These are phyloP conservation scores for Vitis rupestris DNA, from an alignment of 164 flowering plant species.

Conservation along the genomic window DNA sequence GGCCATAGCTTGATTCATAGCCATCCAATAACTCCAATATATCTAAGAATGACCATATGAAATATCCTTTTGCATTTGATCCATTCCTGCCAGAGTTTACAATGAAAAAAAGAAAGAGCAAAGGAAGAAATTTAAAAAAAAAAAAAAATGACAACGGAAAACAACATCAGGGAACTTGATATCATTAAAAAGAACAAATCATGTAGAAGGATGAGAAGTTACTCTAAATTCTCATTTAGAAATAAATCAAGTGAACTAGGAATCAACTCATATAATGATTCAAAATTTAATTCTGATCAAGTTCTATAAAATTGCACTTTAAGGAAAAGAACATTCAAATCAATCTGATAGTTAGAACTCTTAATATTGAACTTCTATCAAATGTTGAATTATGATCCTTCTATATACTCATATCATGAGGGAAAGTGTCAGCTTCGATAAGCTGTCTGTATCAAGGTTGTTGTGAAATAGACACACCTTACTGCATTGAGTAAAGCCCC, in stretches of 20 bases:
- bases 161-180: not conserved
- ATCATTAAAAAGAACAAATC: no score
- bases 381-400: no score
- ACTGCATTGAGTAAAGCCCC: slow-evolving; percentile 39
- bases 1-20: slow-evolving; percentile 27
- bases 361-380: no score
- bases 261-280: no score
- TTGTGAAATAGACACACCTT: slow-evolving; percentile 21
- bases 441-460: not conserved
- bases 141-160: not conserved
- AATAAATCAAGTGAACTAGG: no score
- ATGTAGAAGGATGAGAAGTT: no score
- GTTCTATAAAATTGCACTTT: not conserved
- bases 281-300: not conserved
- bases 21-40: slow-evolving; percentile 43
- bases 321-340: not conserved
- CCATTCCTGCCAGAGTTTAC: slow-evolving; percentile 31
- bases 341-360: no score
- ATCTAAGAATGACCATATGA: slow-evolving; percentile 57
- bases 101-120: not conserved
- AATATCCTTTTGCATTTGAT: slow-evolving; percentile 45
- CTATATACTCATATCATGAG: no score
- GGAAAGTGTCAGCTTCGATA: no score
- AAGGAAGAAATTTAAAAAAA: no score
- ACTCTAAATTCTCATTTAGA: no score